Evolutionary conservation across 352 stramenopile genomes (phyloP).

Genomic region (Pythium grandisporangium): DNA sequence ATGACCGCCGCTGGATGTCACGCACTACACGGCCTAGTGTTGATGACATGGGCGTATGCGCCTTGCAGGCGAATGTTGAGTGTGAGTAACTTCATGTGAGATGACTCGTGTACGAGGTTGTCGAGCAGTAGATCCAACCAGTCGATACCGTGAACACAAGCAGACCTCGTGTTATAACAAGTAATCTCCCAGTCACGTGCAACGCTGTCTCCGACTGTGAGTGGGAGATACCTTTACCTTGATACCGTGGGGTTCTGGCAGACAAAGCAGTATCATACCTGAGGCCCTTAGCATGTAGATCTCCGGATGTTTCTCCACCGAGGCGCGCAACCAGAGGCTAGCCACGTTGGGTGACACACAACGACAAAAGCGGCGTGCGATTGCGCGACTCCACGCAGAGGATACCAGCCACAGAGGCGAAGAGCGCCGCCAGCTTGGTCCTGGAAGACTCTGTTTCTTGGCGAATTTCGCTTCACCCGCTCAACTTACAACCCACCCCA

Average conservation of each 20-base stretch:
- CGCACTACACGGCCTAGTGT: conserved; percentile 32
- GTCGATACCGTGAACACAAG: conserved; percentile 33
- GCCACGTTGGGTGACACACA: conserved; percentile 37
- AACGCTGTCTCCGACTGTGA: too few species aligned
- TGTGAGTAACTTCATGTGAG: conserved; percentile 38
- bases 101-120: conserved; percentile 39
- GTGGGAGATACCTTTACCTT: too few species aligned
- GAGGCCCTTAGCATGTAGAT: conserved; percentile 13
- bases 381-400: conserved; percentile 22
- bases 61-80: conserved; percentile 24
- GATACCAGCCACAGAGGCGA: conserved; percentile 22
- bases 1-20: conserved; percentile 31
- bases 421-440: conserved; percentile 21
- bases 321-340: conserved; percentile 21
- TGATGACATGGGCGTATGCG: conserved; percentile 28
- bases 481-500: too few species aligned
- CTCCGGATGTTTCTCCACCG: conserved; percentile 21
- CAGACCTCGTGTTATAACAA: too few species aligned
- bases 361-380: conserved; percentile 32
- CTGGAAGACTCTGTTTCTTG: too few species aligned
- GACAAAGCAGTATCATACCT: too few species aligned
- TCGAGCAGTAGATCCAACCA: conserved; percentile 56
- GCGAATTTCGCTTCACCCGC: too few species aligned
- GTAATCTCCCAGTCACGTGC: too few species aligned
- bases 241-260: too few species aligned